These are phyloP conservation scores for Rhodosporidiobolus odoratus DNA, from an alignment of 768 basidiomycete species.

Conservation along the genomic window DNA sequence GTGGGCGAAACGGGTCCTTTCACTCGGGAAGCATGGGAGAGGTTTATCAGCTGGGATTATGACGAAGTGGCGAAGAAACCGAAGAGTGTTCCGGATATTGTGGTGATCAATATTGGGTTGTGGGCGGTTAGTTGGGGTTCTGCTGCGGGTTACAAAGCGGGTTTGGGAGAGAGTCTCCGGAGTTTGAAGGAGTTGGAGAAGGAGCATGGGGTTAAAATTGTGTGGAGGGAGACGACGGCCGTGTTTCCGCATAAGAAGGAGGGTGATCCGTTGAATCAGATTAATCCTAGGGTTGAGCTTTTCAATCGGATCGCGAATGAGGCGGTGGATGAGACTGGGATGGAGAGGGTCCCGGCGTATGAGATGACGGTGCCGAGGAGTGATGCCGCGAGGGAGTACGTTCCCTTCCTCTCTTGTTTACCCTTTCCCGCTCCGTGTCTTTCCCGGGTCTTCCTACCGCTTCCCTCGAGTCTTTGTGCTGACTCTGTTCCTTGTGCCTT, in stretches of 20 bases:
- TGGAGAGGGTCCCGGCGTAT: background rate
- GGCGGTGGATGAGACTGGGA: background rate
- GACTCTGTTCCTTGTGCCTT: too few relatives aligned
- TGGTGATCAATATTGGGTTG: conserved; percentile 3
- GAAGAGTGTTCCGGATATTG: background rate
- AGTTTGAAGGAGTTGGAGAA: background rate
- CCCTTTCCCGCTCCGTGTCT: too few relatives aligned
- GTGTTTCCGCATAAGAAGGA: background rate
- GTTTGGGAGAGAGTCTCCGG: background rate
- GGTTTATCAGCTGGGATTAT: background rate
- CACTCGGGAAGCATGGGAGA: background rate
- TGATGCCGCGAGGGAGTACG: background rate
- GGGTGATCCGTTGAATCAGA: background rate
- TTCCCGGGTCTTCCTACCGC: too few relatives aligned
- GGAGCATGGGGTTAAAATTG: background rate
- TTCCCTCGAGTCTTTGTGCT: too few relatives aligned
- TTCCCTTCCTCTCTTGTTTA: too few relatives aligned
- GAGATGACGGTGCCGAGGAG: background rate
- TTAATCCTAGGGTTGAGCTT: background rate
- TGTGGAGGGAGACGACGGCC: conserved; percentile 9
- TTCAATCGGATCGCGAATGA: background rate
- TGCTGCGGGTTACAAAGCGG: background rate
- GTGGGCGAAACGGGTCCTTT: background rate
- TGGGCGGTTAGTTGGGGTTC: background rate
- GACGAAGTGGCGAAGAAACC: background rate